A percentile compares a stretch with the other conserved stretches of the same genome.
Evolutionary conservation across 2,329 filamentous ascomycete species (phyloP).

Genomic region (Phialocephala subalpina): DNA sequence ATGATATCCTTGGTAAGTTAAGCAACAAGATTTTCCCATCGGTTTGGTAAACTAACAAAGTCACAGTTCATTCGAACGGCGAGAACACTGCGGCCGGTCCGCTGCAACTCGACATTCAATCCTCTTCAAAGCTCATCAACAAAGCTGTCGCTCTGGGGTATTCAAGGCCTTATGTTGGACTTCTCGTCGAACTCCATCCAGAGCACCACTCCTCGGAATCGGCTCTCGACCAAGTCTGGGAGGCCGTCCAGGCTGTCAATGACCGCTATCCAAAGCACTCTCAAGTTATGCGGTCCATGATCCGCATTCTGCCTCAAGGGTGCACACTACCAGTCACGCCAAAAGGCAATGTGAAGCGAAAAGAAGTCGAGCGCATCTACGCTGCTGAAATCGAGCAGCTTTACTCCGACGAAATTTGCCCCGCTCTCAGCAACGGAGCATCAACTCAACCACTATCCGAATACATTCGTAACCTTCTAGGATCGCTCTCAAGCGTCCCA

Average conservation of each 20-base stretch:
- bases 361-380: conserved; percentile 41
- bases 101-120: conserved; percentile 41
- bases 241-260: conserved; percentile 36
- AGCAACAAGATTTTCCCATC: too few species aligned
- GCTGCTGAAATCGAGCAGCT: conserved; percentile 35
- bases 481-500: conserved; percentile 30
- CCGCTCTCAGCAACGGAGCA: neutral
- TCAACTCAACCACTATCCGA: conserved; percentile 27
- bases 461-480: conserved; percentile 33
- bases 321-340: conserved; percentile 41
- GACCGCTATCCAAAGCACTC: conserved; percentile 35
- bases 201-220: conserved; percentile 29
- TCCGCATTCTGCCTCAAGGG: conserved; percentile 37
- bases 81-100: conserved; percentile 43
- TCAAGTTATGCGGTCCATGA: conserved; percentile 40
- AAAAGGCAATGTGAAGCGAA: conserved; percentile 45
- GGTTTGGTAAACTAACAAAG: too few species aligned
- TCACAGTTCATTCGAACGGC: conserved; percentile 41
- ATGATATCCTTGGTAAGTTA: conserved; percentile 40
- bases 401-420: conserved; percentile 26
- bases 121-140: conserved; percentile 35
- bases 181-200: conserved; percentile 40
- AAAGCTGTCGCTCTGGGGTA: conserved; percentile 40
- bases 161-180: conserved; percentile 37
- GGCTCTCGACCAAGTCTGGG: conserved; percentile 29